Base-by-base conservation (phyloP, 495 filamentous ascomycete species). In the Penicillium subrubescens region DNA sequence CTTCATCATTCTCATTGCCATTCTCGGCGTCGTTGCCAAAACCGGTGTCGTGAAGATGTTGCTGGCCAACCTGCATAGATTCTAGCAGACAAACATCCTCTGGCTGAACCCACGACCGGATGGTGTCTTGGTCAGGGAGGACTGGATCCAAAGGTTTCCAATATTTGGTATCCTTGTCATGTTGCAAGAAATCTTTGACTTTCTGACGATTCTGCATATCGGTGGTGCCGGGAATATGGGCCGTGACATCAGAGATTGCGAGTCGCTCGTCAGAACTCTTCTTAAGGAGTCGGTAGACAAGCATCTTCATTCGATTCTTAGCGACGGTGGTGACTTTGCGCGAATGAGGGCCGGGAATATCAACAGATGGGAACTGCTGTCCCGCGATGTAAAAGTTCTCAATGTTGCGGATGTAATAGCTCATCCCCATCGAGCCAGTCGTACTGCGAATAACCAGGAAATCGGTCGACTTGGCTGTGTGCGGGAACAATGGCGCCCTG, bases 131-230 rank as follows among this genome's bases (percentile, higher is more conserved):
- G 54, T 94, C 91, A 23, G 93, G 91, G 52, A 74, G 69, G 33
- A 92, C 78, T 0, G 84, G 79, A 66, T 97, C 91, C 1, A 88
- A 84, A 48, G 96, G 90, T 33, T 88, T 85, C 96, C 95, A 98
- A 27, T 92, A 88, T 62, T 92, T 92, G 50, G 84, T 86, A 12
- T 91, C 88, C 74, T 93, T 95, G 67, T 92, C 87, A 69, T 97
- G 97, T 12, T 83, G 78, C 59, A 99, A 88, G 75, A 98, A 98
- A 70, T 99, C 95, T 69, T 97, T 95, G 79, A 99, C 88, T 72
- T 98, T 97, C 69, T 94, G 91, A 5, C 95, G 87, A 66, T 97
- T 97, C 67, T 97, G 93, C 69, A 96, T 93, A 70, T 99, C 95
- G 27, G 88, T 91, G 12, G 92, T 93, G 51, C 93, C 93, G 8